Evolutionary conservation across 306 rosid species (phyloP), one percentile per base, ranked within the genome.

Genomic region (Sechiopsis laciniata): DNA sequence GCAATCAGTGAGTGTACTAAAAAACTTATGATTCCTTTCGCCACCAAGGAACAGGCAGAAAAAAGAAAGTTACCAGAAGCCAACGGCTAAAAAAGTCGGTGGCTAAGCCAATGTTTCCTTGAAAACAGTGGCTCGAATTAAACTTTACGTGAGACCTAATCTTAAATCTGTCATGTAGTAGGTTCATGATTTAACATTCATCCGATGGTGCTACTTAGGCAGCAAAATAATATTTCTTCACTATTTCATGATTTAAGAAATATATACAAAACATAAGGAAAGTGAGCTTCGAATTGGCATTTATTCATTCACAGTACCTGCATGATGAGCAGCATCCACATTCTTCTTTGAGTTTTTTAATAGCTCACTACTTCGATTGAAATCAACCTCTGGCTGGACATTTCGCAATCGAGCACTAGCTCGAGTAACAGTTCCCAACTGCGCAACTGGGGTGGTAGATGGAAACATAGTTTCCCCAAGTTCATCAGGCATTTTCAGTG

Each of bases 371-470:
- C 91, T 88, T 78, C 76, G 89, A 72, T 81, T 96, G 84, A 88
- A 57, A 74, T 85, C 89, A 75, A 88, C 87, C 78, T 82, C 96
- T 50, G 87, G 97, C 73, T 87, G 96, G 75, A 86, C 96, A 79
- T 90, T 89, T 67, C 97, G 90, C 76, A 94, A 91, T 50, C 98
- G 88, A 52, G 97, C 95, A 85, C 98, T 94, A 32, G 62, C 87
- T 77, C 96, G 84, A 53, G 90, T 90, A 59, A 84, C 61, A 8
- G 87, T 80, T 64, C 92, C 95, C 72, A 87, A 78, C 83, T 90
- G 97, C 61, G 87, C 94, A 82, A 83, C 97, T 56, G 98, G 96
- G 74, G 79, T 76, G 74, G 79, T 77, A 56, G 84, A 79, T 17
- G 96, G 85, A 79, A 87, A 90, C 24, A 88, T 82, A 66, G 85